Base-by-base conservation (phyloP, 2,329 filamentous ascomycete genomes). In the Anthostomella pinea region DNA sequence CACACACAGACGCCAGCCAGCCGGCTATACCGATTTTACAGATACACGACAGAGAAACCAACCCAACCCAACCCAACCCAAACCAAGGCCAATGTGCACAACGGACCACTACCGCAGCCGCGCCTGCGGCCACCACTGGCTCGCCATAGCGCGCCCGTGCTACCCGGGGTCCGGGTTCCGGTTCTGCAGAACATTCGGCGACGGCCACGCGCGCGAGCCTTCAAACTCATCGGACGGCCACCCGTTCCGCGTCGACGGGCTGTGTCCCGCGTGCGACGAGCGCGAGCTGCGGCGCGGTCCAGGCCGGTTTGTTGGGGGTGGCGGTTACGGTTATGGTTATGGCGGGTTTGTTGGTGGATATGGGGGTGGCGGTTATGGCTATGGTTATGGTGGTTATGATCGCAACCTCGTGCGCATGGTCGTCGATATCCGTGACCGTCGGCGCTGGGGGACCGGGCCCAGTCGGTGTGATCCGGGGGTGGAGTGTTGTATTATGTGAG, bases 51-150 rank as follows among this genome's bases (percentile, higher is more conserved):
- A 28, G 13, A 22, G 21, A 14, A 9, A 23, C 19, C 8, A n/a
- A n/a, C n/a, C n/a, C n/a, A n/a, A n/a, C n/a, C n/a, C n/a, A n/a
- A 6, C 31, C 15, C n/a, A n/a, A 15, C 16, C 3, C 10, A 30
- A 25, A 27, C 30, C 20, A 31, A 3, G 15, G 19, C 5, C 20
- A 30, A 77, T 77, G 73, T 77, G 73, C 54, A 46, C 51, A 13
- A 63, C 68, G n/a, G 66, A 60, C 17, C 68, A 70, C 56, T 74
- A 67, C 57, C 60, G 63, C 39, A 69, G 73, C 55, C 67, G 65
- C 32, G 49, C 46, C 40, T 79, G 75, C 65, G 59, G 62, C 8
- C 75, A 77, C 62, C 66, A 63, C 48, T 79, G 75, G 75, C 64
- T 71, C 26, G 53, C 66, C 41, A 64, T 79, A 49, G 57, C 55